phyloP scores from a whole-genome alignment of 768 basidiomycete species.

The Tulasnella sp. region DNA sequence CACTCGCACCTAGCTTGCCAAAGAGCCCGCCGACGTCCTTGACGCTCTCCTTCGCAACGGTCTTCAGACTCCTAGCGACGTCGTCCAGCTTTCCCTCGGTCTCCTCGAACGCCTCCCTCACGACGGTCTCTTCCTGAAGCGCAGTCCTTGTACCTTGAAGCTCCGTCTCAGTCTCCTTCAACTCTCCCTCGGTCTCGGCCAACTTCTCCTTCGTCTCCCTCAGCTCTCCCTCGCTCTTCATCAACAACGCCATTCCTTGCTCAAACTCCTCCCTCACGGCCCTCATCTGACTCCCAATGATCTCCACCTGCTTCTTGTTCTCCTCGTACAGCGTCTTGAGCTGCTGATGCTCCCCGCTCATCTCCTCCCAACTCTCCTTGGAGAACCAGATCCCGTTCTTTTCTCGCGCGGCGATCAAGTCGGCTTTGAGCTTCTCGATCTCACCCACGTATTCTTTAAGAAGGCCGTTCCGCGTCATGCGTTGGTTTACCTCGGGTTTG shows the following conservation, averaged over 20 bases:
- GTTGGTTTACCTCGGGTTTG: slow-evolving; percentile 89
- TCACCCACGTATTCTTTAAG: slow-evolving; percentile 89
- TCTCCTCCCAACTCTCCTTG: slow-evolving; percentile 79
- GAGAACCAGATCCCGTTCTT: slow-evolving; percentile 95
- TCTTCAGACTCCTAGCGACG: slow-evolving; percentile 61
- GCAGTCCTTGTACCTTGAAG: slow-evolving; percentile 43
- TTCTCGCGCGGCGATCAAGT: slow-evolving; percentile 82
- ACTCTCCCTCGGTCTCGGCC: slow-evolving; percentile 36
- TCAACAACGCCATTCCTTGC: slow-evolving; percentile 67
- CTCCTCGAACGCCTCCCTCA: slow-evolving; percentile 64
- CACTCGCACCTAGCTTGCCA: slow-evolving; percentile 63
- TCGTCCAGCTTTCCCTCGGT: slow-evolving; percentile 59
- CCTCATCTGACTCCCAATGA: slow-evolving; percentile 71
- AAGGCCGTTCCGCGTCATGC: slow-evolving; percentile 83
- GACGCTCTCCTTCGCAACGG: slow-evolving; percentile 52
- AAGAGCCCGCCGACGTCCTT: slow-evolving; percentile 61
- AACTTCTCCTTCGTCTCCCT: slow-evolving; percentile 47
- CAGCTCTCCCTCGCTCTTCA: slow-evolving; percentile 66
- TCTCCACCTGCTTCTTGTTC: slow-evolving; percentile 68
- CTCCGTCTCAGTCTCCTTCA: slow-evolving; percentile 45
- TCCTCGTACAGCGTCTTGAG: slow-evolving; percentile 69
- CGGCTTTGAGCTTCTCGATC: slow-evolving; percentile 85
- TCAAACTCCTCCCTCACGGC: slow-evolving; percentile 87
- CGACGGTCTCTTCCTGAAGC: slow-evolving; percentile 67
- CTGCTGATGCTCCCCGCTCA: slow-evolving; percentile 65